Evolutionary conservation across 208 protist genomes (phyloP).

Genomic region (Leishmania amazonensis): DNA sequence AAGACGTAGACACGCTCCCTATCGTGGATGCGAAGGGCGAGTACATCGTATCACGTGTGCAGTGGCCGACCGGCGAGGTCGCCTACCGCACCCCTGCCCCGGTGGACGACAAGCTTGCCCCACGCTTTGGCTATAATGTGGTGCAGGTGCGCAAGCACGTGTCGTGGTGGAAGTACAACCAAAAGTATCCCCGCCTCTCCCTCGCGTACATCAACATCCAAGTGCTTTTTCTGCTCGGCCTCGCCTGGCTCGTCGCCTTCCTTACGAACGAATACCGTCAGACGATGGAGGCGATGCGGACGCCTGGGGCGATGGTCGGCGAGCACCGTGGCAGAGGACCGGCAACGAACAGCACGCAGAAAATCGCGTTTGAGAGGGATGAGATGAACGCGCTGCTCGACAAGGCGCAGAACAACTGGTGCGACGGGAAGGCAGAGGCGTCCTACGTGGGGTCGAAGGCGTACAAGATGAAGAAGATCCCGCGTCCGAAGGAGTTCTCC

Average conservation of each 20-base stretch:
- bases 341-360: slow-evolving; percentile 57
- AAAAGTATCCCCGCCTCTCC: slow-evolving; percentile 79
- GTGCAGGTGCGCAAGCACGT: slow-evolving; percentile 87
- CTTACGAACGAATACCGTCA: slow-evolving; percentile 73
- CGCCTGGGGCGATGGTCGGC: slow-evolving; percentile 83
- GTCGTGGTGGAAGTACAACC: slow-evolving; percentile 91
- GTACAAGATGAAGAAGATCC: slow-evolving; percentile 86
- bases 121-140: slow-evolving; percentile 88
- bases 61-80: slow-evolving; percentile 86
- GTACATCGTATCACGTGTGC: slow-evolving; percentile 83
- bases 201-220: slow-evolving; percentile 88
- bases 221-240: slow-evolving; percentile 70
- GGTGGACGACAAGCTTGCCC: slow-evolving; percentile 66
- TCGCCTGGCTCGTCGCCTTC: slow-evolving; percentile 80
- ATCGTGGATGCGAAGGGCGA: slow-evolving; percentile 79
- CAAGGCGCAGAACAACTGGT: slow-evolving; percentile 83
- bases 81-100: slow-evolving; percentile 80
- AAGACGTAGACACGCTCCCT: slow-evolving; percentile 44
- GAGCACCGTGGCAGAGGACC: slow-evolving; percentile 80
- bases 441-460: slow-evolving; percentile 88
- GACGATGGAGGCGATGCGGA: slow-evolving; percentile 72
- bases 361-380: slow-evolving; percentile 59
- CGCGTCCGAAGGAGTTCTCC: slow-evolving; percentile 83
- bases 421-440: slow-evolving; percentile 73
- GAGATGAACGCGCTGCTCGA: slow-evolving; percentile 76